A percentile compares a stretch with the other conserved stretches of the same genome.
These are phyloP conservation scores for Colletotrichum acutatum DNA, from an alignment of 2,329 filamentous ascomycete genomes.

Conservation along the genomic window DNA sequence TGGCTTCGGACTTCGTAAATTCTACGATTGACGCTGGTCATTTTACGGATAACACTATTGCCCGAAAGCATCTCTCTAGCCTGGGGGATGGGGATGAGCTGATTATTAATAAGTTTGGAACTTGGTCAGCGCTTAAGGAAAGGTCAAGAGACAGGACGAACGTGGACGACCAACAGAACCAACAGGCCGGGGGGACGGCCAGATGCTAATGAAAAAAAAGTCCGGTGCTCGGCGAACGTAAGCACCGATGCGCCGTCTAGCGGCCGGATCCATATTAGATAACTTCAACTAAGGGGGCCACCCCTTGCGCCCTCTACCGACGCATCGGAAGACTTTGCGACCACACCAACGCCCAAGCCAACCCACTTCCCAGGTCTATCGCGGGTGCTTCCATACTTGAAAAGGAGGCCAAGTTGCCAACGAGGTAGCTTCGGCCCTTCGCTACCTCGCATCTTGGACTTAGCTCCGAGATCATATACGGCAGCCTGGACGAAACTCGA, in stretches of 20 bases:
- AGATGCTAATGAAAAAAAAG: background rate
- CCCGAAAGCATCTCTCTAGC: no score
- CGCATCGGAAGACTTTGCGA: conserved; percentile 7
- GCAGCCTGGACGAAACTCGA: background rate
- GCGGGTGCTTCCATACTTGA: background rate
- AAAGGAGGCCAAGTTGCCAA: background rate
- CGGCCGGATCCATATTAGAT: background rate
- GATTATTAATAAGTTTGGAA: no score
- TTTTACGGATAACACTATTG: no score
- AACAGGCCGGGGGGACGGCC: background rate
- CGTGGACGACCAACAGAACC: background rate
- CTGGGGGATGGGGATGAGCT: no score
- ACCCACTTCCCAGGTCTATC: background rate
- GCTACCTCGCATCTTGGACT: background rate
- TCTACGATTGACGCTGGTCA: no score
- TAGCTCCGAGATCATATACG: background rate
- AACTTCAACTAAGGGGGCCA: background rate
- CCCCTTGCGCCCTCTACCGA: background rate
- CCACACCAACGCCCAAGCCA: background rate
- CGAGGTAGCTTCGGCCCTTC: conserved; percentile 1
- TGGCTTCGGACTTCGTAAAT: no score
- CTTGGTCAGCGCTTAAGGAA: no score
- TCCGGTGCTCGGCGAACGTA: conserved; percentile 16
- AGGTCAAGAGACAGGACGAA: no score
- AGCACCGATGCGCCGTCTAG: conserved; percentile 22